A percentile compares a stretch with the other conserved stretches of the same genome.
Conservation (phyloP, 257 asterid species). For the Fraxinus pennsylvanica region DNA sequence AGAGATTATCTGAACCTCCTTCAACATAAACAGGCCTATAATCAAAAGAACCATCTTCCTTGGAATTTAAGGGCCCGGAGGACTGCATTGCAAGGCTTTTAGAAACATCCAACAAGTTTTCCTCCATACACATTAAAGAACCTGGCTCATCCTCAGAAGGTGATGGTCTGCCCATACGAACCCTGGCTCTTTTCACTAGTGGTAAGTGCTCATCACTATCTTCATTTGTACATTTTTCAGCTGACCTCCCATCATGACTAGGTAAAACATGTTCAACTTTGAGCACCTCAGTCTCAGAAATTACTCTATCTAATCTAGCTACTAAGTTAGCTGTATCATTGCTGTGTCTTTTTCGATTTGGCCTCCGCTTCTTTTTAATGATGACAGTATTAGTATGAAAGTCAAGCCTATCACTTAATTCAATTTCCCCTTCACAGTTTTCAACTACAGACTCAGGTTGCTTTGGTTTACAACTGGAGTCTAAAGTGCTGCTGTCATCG, state of each 20-base stretch:
- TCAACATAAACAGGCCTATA: constrained; percentile 28
- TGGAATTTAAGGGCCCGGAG: constrained; percentile 39
- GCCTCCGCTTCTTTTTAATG: constrained; percentile 73
- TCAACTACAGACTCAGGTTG: constrained; percentile 41
- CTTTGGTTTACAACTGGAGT: constrained; percentile 50
- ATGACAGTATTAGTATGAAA: constrained; percentile 58
- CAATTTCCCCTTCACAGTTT: constrained; percentile 46
- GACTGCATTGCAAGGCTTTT: constrained; percentile 38
- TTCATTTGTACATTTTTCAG: constrained; percentile 48
- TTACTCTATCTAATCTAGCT: constrained; percentile 38
- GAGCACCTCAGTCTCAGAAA: constrained; percentile 44
- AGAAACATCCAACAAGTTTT: constrained; percentile 41
- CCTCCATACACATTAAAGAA: constrained; percentile 47
- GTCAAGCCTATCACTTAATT: constrained; percentile 59
- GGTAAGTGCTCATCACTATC: constrained; percentile 93
- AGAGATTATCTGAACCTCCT: constrained; percentile 31
- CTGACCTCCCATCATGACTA: constrained; percentile 45
- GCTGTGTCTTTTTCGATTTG: constrained; percentile 58
- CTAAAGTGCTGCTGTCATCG: constrained; percentile 62
- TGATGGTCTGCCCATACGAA: constrained; percentile 74
- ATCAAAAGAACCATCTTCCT: constrained; percentile 45
- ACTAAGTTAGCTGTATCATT: constrained; percentile 42
- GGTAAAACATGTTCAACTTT: constrained; percentile 43
- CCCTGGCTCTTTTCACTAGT: constrained; percentile 87
- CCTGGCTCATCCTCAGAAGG: constrained; percentile 44